Percentiles rank a stretch among this genome's conserved stretches.
Evolutionary conservation across 1,139 yeast genomes (phyloP).

Genomic region (Trichomonascaceae sp.): DNA sequence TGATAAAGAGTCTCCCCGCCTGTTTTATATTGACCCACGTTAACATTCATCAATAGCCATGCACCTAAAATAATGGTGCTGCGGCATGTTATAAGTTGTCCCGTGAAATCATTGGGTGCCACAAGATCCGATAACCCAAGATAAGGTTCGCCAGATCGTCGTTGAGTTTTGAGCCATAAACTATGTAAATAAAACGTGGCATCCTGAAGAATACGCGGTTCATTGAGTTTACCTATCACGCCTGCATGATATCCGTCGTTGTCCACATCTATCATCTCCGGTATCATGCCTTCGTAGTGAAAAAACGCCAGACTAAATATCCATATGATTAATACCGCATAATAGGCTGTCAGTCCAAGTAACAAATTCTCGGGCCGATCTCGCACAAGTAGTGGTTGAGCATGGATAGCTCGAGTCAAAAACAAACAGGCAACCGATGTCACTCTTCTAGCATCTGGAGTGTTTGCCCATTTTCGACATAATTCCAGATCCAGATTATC

Average conservation of each 20-base stretch:
- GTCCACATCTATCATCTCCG: constrained; percentile 3
- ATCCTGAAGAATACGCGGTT: constrained; percentile 13
- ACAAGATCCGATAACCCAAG: neutral
- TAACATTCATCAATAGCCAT: constrained; percentile 17
- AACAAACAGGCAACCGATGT: constrained; percentile 24
- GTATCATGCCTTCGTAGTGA: constrained; percentile 1
- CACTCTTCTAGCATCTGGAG: constrained; percentile 25
- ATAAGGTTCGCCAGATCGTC: constrained; percentile 1
- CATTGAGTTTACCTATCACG: constrained; percentile 1
- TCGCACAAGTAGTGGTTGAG: constrained; percentile 19
- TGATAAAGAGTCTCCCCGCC: constrained; percentile 19
- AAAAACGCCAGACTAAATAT: constrained; percentile 14
- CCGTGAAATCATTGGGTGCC: neutral
- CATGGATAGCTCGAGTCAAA: constrained; percentile 23
- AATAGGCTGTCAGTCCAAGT: constrained; percentile 25
- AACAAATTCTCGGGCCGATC: constrained; percentile 21
- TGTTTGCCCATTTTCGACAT: constrained; percentile 24
- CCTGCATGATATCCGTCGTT: constrained; percentile 3
- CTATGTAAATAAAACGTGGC: constrained; percentile 20
- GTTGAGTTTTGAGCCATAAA: constrained; percentile 14
- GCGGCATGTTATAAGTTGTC: neutral
- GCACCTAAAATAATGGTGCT: constrained; percentile 18
- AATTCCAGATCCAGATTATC: constrained; percentile 11
- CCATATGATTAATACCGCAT: constrained; percentile 27
- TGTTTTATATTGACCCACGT: constrained; percentile 17